Base-by-base conservation (phyloP, 352 stramenopile species). In the Phytophthora melonis region DNA sequence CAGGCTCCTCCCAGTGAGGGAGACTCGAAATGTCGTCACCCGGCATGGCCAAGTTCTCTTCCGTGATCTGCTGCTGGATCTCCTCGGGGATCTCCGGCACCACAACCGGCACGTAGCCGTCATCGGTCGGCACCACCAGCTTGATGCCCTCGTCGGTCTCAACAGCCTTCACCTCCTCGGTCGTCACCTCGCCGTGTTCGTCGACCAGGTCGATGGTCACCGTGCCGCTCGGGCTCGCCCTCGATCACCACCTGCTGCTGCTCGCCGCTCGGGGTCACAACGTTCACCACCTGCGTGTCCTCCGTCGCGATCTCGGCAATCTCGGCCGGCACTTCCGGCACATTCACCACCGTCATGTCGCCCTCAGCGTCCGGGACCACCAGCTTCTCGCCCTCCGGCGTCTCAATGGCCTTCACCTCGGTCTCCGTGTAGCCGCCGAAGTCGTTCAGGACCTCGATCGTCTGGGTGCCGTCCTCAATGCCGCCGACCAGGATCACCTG, bases 221-320 rank as follows among this genome's bases (percentile, higher is more conserved):
- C 18, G 52, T 10, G 56, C 56, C 53, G 53, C 53, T 59, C 53
- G 25, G 16, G 18, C 60, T 52, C 27, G 19, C 60, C 60, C 10
- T 41, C 11, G 6, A 67, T 41, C 47, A 47, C 58, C 45, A 66
- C 47, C 27, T 58, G 27, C 60, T 66, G 7, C n/a, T 19, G 16
- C 43, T 65, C 58, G 27, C 41, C 58, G 9, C 14, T 36, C 5
- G 21, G 1, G 41, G 58, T 65, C 21, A 39, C 30, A 43, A 58
- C 43, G 39, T 55, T 27, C 4, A 64, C 41, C 39, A 64, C 58
- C 41, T 64, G 23, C 21, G 21, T 19, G 10, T 64, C 21, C 39
- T 64, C 58, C 16, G 16, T 19, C 9, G 55, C 27, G 32, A 50
- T n/a, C 55, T 61, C 32, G n/a, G 55, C 55, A n/a, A 36, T 45